Conservation (phyloP, 768 basidiomycete species). For the Mycena albidolilacea region DNA sequence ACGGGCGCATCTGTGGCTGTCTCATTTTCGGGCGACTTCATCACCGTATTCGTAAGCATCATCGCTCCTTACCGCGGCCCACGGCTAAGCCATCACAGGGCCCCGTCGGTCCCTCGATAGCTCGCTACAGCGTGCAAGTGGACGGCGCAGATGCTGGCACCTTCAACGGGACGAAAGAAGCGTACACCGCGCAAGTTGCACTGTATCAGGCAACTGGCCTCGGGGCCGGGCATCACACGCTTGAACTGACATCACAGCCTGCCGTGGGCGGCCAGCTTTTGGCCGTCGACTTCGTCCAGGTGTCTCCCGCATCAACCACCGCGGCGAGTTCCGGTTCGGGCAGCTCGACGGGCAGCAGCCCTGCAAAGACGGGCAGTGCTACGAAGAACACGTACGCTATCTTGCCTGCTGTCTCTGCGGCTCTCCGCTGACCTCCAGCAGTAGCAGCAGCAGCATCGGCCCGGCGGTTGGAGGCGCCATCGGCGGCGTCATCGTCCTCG, state of each 20-base stretch:
- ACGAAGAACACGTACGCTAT: conserved; percentile 1
- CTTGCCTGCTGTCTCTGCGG: not conserved
- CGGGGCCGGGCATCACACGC: conserved; percentile 40
- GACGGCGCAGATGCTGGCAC: conserved; percentile 23
- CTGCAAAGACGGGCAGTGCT: not conserved
- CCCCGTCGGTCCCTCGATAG: conserved; percentile 31
- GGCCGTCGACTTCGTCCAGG: conserved; percentile 32
- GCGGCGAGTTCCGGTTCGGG: not conserved
- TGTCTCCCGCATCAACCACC: not conserved
- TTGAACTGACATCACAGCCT: conserved; percentile 36
- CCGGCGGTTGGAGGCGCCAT: conserved; percentile 29
- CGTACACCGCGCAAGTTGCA: conserved; percentile 31
- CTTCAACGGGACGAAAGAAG: conserved; percentile 35
- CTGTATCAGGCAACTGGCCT: conserved; percentile 35
- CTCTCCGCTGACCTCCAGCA: not conserved
- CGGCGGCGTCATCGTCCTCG: conserved; percentile 29
- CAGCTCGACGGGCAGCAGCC: not conserved
- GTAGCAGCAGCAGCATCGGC: conserved; percentile 20
- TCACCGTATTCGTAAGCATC: not conserved
- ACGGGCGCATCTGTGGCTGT: conserved; percentile 26
- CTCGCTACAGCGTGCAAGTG: conserved; percentile 24
- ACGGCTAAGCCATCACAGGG: conserved; percentile 21
- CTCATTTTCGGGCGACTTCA: conserved; percentile 13
- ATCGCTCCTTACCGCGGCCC: not conserved
- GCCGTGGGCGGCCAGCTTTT: conserved; percentile 25